A percentile compares a stretch with the other conserved stretches of the same genome.
Conservation (phyloP, 495 filamentous ascomycete genomes). For the Geopyxis carbonaria region DNA sequence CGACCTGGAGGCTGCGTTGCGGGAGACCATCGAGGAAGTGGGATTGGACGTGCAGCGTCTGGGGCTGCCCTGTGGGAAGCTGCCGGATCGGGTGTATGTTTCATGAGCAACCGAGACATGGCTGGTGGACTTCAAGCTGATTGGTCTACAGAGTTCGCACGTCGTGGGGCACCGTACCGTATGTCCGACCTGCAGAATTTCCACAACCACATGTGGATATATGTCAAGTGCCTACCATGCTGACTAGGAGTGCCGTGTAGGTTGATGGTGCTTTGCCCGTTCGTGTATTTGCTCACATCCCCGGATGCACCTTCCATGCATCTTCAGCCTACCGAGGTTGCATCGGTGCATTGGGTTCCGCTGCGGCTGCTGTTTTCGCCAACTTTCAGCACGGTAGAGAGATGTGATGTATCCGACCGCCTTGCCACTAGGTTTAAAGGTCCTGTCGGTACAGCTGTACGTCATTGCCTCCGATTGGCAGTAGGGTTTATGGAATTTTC, state of each 20-base stretch:
- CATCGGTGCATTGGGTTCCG: conserved; percentile 62
- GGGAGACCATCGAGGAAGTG: conserved; percentile 58
- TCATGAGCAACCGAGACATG: no score
- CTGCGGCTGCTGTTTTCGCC: conserved; percentile 47
- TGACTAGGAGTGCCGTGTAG: conserved; percentile 27
- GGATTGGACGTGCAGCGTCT: conserved; percentile 45
- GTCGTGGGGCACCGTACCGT: conserved; percentile 53
- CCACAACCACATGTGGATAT: background rate
- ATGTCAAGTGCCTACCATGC: background rate
- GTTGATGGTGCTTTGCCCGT: conserved; percentile 64
- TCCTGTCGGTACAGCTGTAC: conserved; percentile 29
- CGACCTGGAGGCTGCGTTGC: conserved; percentile 47
- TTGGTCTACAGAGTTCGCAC: no score
- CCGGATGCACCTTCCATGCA: conserved; percentile 40
- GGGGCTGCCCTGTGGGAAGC: conserved; percentile 44
- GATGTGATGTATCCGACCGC: conserved; percentile 50
- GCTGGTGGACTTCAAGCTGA: no score
- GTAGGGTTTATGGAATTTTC: conserved; percentile 58
- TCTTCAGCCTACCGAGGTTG: conserved; percentile 57
- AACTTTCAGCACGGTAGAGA: conserved; percentile 41
- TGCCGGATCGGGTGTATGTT: conserved; percentile 51
- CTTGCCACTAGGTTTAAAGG: conserved; percentile 34
- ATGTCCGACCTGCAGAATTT: conserved; percentile 22
- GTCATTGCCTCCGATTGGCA: conserved; percentile 35
- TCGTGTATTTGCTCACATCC: conserved; percentile 47